Evolutionary conservation across 345 rosid species (phyloP), one percentile per base, ranked within the genome.

Genomic region (Microthlaspi erraticum): DNA sequence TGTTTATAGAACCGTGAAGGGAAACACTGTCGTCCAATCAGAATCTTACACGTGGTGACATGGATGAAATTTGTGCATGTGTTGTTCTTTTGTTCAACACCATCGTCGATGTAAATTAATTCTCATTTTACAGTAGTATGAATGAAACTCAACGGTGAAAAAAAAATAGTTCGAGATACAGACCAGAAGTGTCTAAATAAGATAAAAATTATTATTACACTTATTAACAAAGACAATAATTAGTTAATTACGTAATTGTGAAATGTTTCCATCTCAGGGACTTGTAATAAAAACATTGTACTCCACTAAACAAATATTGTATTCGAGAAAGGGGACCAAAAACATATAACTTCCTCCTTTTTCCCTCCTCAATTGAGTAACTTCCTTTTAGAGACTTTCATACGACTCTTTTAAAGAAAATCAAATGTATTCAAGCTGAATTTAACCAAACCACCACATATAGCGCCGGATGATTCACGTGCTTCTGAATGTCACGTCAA

Each of bases 11-110:
- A 39, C 53, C 65, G 60, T 48, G 32, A 13, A 16, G 16, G 16
- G 17, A 8, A 55, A 60, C 62, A 67, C 62, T 53, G 3, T 5
- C 12, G 5, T 17, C 79, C 74, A 75, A 39, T 61, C 0, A 13
- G 0, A 7, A 10, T 13, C 2, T 45, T 37, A 75, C 79, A 62
- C 79, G 70, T 75, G 64, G 37, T 37, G 10, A 42, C n/a, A 17
- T 7, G 20, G 10, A 52, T 59, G 26, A 6, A 32, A 44, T 57
- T 38, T 23, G 10, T 11, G 43, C 64, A 16, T 56, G 63, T 54
- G 31, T 10, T 54, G 31, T n/a, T 5, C 18, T 50, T 50, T 18
- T 34, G 20, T n/a, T 56, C 6, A 55, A 29, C 29, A 29, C 29
- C 60, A 52, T 38, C 26, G 7, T 32, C 7, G 38, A n/a, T 59